Conservation (phyloP, 257 asterid genomes). For the Galeopsis tetrahit region DNA sequence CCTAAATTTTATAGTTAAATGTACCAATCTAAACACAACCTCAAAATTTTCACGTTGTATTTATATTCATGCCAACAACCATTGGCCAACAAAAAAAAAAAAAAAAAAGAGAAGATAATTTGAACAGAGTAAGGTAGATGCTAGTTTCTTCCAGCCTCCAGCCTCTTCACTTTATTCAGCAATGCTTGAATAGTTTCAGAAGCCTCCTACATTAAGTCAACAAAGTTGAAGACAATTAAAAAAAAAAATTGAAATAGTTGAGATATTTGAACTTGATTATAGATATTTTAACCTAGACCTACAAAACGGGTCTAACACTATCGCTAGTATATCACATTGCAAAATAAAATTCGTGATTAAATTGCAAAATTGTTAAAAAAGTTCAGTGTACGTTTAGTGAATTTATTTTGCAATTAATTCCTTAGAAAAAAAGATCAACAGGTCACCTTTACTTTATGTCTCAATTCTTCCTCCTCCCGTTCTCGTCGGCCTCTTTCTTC, state of each 20-base stretch:
- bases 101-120: not conserved
- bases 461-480: conserved; percentile 54
- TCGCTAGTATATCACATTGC: too few relatives aligned
- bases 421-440: too few relatives aligned
- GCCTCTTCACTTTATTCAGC: conserved; percentile 43
- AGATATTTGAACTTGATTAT: too few relatives aligned
- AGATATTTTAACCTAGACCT: too few relatives aligned
- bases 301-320: too few relatives aligned
- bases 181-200: conserved; percentile 51
- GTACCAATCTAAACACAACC: not conserved
- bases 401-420: not conserved
- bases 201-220: conserved; percentile 49
- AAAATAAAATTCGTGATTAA: too few relatives aligned
- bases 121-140: not conserved
- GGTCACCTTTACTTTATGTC: conserved; percentile 42
- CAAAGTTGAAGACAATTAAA: not conserved
- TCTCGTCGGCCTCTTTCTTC: conserved; percentile 54
- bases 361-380: too few relatives aligned
- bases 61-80: not conserved
- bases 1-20: too few relatives aligned
- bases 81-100: not conserved
- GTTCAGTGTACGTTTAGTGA: not conserved
- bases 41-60: not conserved
- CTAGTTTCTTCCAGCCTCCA: conserved; percentile 33
- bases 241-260: too few relatives aligned